Conservation (phyloP, 2,329 filamentous ascomycete species). For the Sordariomycetes sp. region DNA sequence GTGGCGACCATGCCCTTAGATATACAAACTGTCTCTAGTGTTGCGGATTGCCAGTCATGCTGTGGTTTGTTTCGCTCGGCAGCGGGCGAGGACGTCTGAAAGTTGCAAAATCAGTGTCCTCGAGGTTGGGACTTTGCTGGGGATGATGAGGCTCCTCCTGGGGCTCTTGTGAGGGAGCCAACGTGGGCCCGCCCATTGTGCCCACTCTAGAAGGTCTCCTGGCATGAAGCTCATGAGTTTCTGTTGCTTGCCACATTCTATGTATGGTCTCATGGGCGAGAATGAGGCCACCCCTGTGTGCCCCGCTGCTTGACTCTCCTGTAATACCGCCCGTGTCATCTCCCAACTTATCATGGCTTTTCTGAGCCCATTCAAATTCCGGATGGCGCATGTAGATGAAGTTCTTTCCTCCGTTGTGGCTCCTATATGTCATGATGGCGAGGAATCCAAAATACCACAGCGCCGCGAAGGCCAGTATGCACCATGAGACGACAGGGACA, state of each 20-base stretch:
- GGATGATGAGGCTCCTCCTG: neutral
- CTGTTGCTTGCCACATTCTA: neutral
- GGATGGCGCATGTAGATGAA: neutral
- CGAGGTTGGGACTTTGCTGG: neutral
- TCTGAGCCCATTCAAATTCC: neutral
- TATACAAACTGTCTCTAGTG: too few species aligned
- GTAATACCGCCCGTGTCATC: too few species aligned
- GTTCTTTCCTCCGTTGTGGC: neutral
- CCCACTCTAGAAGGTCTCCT: neutral
- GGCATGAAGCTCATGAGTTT: neutral
- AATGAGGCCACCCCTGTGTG: too few species aligned
- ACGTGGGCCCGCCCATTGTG: neutral
- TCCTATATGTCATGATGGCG: neutral
- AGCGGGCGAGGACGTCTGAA: too few species aligned
- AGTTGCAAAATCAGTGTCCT: neutral
- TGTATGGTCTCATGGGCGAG: neutral
- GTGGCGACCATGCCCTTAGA: too few species aligned
- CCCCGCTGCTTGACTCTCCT: too few species aligned
- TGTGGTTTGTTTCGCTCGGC: too few species aligned
- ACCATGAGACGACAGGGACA: neutral
- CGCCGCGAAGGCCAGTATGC: neutral
- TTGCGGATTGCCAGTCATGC: too few species aligned
- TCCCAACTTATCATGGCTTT: constrained; percentile 1
- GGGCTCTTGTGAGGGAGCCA: neutral
- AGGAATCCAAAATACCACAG: neutral